Evolutionary conservation across 805 yeast species (phyloP), one percentile per base, ranked within the genome.

Genomic region (Nakazawaea populi): DNA sequence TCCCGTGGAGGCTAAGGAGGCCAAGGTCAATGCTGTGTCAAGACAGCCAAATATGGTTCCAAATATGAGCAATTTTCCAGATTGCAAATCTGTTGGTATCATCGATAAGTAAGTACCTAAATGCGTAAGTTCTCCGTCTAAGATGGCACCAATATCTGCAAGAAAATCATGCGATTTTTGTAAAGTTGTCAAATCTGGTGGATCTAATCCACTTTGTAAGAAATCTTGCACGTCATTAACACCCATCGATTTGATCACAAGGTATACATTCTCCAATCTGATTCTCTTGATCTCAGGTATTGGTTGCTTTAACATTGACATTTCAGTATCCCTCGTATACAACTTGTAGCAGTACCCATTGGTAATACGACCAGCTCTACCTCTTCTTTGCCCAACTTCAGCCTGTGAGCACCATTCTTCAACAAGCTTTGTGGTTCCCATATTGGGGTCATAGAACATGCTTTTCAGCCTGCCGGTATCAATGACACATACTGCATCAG

Each of bases 301-400:
- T 0, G 97, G 96, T 56, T 85, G 84, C 1, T 76, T 71, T 12
- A 76, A 68, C 92, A 90, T 86, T 27, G 66, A 63, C 1, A 65
- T 64, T 58, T 80, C 80, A 0, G 88, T 77, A 2, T 78, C 78
- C 48, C 71, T 69, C 1, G 97, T 85, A 66, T 79, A 92, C 44
- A 92, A 62, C 61, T 87, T 90, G 66, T 82, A 92, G 55, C 97
- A 90, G 11, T 73, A 70, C 52, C 99, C 99, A 29, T 74, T 74
- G 36, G 83, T 79, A 10, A 92, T 89, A 78, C 99, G 91, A 55
- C 99, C 99, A n/a, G 97, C 92, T 72, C 99, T 87, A 64, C 99
- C 99, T 65, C 96, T 75, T 69, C 99, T 79, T 67, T 92, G 99
- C 27, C 82, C 78, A 27, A 84, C 84, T 60, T 95, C 96, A 0